phyloP scores from a whole-genome alignment of 108 stramenopile species.

The Nitzschia sp. region DNA sequence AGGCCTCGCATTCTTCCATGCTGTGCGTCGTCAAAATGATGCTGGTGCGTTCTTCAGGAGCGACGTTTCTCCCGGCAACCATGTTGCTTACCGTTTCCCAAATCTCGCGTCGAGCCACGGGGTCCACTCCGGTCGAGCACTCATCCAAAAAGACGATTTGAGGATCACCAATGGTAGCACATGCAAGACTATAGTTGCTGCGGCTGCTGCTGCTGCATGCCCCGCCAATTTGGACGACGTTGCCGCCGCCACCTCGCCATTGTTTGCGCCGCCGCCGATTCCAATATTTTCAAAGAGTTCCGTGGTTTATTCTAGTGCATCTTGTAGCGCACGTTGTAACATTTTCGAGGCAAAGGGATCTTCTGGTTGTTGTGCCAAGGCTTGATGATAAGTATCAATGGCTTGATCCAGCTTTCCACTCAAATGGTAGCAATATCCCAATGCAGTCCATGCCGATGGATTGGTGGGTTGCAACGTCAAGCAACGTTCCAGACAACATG shows the following conservation, averaged over 20 bases:
- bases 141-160: no score
- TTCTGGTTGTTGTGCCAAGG: slow-evolving; percentile 86
- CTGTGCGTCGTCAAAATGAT: no score
- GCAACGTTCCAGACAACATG: slow-evolving; percentile 77
- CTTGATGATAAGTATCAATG: slow-evolving; percentile 84
- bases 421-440: slow-evolving; percentile 90
- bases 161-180: no score
- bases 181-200: no score
- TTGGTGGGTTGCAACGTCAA: slow-evolving; percentile 55
- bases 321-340: slow-evolving; percentile 88
- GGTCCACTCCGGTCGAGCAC: no score
- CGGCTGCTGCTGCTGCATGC: neutral
- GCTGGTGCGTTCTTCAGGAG: no score
- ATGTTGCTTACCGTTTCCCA: no score
- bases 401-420: slow-evolving; percentile 61
- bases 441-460: slow-evolving; percentile 69
- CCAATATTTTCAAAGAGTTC: slow-evolving; percentile 8
- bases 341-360: slow-evolving; percentile 92
- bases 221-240: neutral
- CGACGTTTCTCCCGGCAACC: no score
- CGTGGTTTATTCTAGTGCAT: slow-evolving; percentile 44
- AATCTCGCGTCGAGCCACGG: no score
- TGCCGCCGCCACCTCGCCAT: neutral
- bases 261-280: neutral
- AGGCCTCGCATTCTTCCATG: no score